Percentiles rank a stretch among this genome's conserved stretches.
phyloP scores from a whole-genome alignment of 2,329 filamentous ascomycete species.

The Neopestalotiopsis rosae region DNA sequence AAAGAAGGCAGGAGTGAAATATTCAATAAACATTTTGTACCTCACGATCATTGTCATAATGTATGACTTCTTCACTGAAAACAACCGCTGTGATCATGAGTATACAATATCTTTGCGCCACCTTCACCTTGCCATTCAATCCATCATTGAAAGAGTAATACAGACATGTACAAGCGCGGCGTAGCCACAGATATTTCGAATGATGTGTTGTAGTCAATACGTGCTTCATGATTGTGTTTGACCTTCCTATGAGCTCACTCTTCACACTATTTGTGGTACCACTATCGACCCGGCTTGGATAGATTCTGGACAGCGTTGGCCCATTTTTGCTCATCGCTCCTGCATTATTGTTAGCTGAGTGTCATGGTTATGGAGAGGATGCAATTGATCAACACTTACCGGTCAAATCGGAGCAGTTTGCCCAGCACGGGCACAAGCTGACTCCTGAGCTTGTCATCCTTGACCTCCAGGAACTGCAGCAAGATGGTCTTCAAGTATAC shows the following conservation, averaged over 20 bases:
- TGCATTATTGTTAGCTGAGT: slow-evolving; percentile 26
- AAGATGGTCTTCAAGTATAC: slow-evolving; percentile 82
- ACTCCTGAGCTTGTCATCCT: slow-evolving; percentile 75
- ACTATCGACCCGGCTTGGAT: slow-evolving; percentile 30
- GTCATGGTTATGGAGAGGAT: not conserved
- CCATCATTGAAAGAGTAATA: no score
- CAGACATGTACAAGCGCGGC: no score
- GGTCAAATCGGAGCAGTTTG: slow-evolving; percentile 78
- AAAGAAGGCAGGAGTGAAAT: no score
- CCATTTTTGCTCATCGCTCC: slow-evolving; percentile 84
- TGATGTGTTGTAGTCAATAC: no score
- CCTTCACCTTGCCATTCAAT: no score
- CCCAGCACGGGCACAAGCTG: slow-evolving; percentile 80
- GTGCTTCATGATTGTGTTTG: not conserved
- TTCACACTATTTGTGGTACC: no score
- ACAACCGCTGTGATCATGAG: no score
- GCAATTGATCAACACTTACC: slow-evolving; percentile 53
- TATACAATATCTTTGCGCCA: no score
- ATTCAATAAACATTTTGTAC: no score
- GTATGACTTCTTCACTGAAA: no score
- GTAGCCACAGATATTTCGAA: no score
- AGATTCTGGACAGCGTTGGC: slow-evolving; percentile 70
- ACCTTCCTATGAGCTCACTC: not conserved
- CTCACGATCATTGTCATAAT: no score
- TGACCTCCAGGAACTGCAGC: slow-evolving; percentile 81